Percentiles rank a stretch among this genome's conserved stretches.
phyloP scores from a whole-genome alignment of 2,329 filamentous ascomycete genomes.

The Didymella pomorum region DNA sequence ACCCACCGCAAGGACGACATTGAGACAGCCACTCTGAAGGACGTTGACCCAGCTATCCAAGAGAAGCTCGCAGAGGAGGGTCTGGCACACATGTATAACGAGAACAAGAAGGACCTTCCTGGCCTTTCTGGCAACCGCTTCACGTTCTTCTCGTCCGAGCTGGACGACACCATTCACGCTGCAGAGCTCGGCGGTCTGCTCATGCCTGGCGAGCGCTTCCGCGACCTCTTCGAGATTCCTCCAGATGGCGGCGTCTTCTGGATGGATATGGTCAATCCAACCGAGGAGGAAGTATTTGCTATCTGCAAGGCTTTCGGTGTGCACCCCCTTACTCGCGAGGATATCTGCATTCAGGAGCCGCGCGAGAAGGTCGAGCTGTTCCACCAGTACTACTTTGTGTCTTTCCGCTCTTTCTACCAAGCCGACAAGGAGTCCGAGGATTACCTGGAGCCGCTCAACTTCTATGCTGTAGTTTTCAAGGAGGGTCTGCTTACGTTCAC shows the following conservation, averaged over 20 bases:
- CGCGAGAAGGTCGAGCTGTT: constrained; percentile 99
- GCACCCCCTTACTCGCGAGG: constrained; percentile 93
- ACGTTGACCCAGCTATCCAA: constrained; percentile 46
- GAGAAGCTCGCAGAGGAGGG: constrained; percentile 56
- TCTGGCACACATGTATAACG: constrained; percentile 45
- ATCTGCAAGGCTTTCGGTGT: constrained; percentile 95
- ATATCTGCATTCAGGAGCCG: constrained; percentile 93
- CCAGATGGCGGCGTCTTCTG: constrained; percentile 91
- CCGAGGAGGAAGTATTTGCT: constrained; percentile 83
- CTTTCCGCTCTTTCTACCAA: constrained; percentile 92
- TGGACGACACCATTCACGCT: constrained; percentile 92
- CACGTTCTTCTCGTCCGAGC: constrained; percentile 95
- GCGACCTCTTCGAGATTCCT: constrained; percentile 80
- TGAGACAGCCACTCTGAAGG: constrained; percentile 41
- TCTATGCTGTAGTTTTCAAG: constrained; percentile 96
- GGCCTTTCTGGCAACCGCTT: constrained; percentile 76
- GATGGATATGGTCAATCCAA: constrained; percentile 92
- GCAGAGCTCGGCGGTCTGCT: constrained; percentile 87
- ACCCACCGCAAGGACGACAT: constrained; percentile 49
- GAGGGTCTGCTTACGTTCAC: constrained; percentile 96
- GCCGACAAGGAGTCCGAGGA: constrained; percentile 79
- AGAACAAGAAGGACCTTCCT: constrained; percentile 38
- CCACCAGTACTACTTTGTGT: constrained; percentile 96
- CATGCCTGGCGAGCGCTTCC: constrained; percentile 87
- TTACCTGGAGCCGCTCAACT: constrained; percentile 93